A percentile compares a stretch with the other conserved stretches of the same genome.
These are phyloP conservation scores for Epichloe amarillans DNA, from an alignment of 2,329 filamentous ascomycete genomes.

Conservation along the genomic window DNA sequence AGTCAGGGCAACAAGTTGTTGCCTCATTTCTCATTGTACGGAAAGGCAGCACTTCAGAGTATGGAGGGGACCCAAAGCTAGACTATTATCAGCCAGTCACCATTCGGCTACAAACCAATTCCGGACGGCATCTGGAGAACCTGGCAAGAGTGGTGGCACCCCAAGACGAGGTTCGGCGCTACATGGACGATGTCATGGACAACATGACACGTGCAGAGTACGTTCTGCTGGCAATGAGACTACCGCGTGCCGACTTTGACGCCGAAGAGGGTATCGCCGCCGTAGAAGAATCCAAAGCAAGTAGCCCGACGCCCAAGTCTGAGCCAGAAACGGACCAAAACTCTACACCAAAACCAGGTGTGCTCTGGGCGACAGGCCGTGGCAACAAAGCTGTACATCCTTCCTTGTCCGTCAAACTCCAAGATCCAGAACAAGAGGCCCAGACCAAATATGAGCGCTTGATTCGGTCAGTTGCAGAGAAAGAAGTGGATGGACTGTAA, in stretches of 20 bases:
- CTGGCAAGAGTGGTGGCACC: conserved; percentile 48
- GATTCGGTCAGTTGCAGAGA: conserved; percentile 23
- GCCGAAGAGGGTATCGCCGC: conserved; percentile 15
- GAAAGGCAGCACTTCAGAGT: conserved; percentile 54
- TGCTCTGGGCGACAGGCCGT: conserved; percentile 21
- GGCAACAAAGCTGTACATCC: conserved; percentile 6
- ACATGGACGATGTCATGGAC: conserved; percentile 60
- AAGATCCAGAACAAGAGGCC: conserved; percentile 22
- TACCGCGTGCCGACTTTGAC: conserved; percentile 32
- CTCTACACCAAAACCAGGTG: conserved; percentile 14
- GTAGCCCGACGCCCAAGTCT: conserved; percentile 17
- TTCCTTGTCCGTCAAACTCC: conserved; percentile 12
- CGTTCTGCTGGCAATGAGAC: conserved; percentile 51
- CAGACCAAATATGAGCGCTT: conserved; percentile 24
- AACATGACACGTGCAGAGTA: conserved; percentile 57
- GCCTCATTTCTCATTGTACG: conserved; percentile 68
- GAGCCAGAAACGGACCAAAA: conserved; percentile 15
- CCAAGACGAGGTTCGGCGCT: conserved; percentile 47
- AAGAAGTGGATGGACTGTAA: conserved; percentile 16
- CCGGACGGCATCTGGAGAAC: conserved; percentile 45
- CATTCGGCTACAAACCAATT: conserved; percentile 42
- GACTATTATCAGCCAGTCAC: conserved; percentile 70
- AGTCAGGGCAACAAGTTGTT: conserved; percentile 46
- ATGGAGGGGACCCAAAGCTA: conserved; percentile 46
- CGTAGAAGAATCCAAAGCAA: conserved; percentile 19